Evolutionary conservation across 306 rosid genomes (phyloP).

Genomic region (Lithocarpus polystachyus): DNA sequence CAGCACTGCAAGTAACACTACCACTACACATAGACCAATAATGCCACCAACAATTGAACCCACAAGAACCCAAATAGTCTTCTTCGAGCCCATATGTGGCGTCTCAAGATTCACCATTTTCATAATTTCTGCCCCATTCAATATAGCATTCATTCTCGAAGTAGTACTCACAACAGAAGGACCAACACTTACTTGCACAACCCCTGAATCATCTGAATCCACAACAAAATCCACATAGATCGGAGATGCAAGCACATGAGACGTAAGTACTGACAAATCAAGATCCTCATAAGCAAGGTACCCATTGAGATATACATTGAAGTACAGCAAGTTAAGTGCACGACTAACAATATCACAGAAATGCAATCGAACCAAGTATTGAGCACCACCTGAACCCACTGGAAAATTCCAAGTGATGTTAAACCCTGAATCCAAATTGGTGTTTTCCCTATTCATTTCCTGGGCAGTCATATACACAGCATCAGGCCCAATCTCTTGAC

Average conservation of each 20-base stretch:
- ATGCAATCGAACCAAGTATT: constrained; percentile 75
- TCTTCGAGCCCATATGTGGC: constrained; percentile 24
- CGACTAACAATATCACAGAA: constrained; percentile 87
- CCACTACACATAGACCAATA: constrained; percentile 37
- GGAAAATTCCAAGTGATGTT: constrained; percentile 85
- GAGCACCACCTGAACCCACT: constrained; percentile 39
- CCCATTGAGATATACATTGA: constrained; percentile 78
- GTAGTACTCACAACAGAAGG: constrained; percentile 79
- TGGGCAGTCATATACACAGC: constrained; percentile 85
- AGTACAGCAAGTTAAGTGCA: constrained; percentile 60
- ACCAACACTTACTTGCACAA: constrained; percentile 69
- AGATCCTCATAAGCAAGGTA: constrained; percentile 70
- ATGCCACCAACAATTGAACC: constrained; percentile 66
- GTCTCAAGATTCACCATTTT: constrained; percentile 46
- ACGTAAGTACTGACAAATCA: constrained; percentile 63
- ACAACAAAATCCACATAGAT: constrained; percentile 70
- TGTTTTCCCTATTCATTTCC: constrained; percentile 69
- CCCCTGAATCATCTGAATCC: constrained; percentile 55
- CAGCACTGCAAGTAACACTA: constrained; percentile 36
- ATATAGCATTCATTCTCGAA: constrained; percentile 65
- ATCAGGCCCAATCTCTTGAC: constrained; percentile 76
- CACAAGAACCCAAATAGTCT: constrained; percentile 47
- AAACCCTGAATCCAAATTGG: constrained; percentile 44
- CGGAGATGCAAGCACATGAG: constrained; percentile 72
- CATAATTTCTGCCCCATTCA: constrained; percentile 99